Percentiles rank a stretch among this genome's conserved stretches.
Conservation (phyloP, 768 basidiomycete species). For the Termitomyces sp. region DNA sequence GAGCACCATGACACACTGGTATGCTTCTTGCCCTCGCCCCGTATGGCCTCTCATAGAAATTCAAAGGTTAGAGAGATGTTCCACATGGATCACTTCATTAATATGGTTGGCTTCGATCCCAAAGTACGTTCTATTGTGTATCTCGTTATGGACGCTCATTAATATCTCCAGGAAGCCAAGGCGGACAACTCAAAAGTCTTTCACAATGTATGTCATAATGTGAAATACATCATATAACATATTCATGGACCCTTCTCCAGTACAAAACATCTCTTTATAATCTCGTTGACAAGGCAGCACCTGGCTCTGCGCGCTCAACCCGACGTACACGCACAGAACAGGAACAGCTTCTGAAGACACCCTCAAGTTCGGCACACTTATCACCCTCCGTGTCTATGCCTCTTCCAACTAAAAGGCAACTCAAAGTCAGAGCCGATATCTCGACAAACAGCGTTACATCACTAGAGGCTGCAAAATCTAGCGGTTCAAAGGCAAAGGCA, state of each 20-base stretch:
- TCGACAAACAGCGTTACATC: conserved; percentile 22
- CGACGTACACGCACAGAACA: conserved; percentile 54
- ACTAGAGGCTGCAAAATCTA: conserved; percentile 20
- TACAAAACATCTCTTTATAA: conserved; percentile 58
- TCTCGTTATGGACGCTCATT: background rate
- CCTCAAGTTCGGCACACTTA: conserved; percentile 20
- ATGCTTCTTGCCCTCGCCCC: conserved; percentile 27
- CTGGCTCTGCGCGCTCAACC: conserved; percentile 53
- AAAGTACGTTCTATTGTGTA: conserved; percentile 35
- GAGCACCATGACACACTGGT: conserved; percentile 74
- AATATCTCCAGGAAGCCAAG: conserved; percentile 56
- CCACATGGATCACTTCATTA: conserved; percentile 80
- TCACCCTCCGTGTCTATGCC: conserved; percentile 16
- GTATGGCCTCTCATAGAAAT: background rate
- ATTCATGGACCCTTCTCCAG: conserved; percentile 25
- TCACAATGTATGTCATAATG: conserved; percentile 48
- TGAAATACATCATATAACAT: conserved; percentile 2
- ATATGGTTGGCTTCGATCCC: conserved; percentile 75
- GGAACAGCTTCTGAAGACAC: conserved; percentile 35
- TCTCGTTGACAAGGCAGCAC: conserved; percentile 45
- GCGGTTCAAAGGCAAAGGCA: conserved; percentile 10
- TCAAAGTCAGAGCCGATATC: conserved; percentile 13
- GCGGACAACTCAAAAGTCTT: conserved; percentile 69
- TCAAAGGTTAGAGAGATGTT: conserved; percentile 79
- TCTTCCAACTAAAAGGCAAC: conserved; percentile 16